Base-by-base conservation (phyloP, 345 rosid species). In the Eucalyptus virginea region DNA sequence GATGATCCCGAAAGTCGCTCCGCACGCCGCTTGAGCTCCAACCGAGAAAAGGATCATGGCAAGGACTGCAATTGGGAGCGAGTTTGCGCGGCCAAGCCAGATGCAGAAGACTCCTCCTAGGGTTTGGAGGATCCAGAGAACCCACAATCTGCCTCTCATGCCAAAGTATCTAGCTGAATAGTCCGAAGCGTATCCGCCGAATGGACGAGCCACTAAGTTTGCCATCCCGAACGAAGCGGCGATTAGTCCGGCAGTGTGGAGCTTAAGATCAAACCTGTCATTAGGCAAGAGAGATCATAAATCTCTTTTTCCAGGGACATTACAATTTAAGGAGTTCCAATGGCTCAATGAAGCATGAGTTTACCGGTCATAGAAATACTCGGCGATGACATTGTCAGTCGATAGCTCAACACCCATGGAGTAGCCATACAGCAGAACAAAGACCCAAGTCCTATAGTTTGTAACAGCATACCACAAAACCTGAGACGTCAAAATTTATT, bases 151-250 rank as follows among this genome's bases (percentile, higher is more conserved):
- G 21, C 99, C 98, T 81, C 98, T 94, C 98, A 97, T 96, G 87
- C 97, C 98, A 26, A 95, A 96, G 37, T 92, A 32, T 30, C 92
- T 86, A 3, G 93, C 97, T 21, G 97, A 94, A 6, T 37, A 17
- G 88, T 96, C 98, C 9, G 99, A 96, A 21, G 97, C 91, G 17
- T 60, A 94, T 30, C 98, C 98, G 2, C 98, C 99, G 0, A 96
- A 95, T 5, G 98, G 98, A 30, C 98, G 96, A n/a, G 99, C 95
- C 10, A 94, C 37, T 16, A 96, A 16, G 87, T 96, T 96, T 23
- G 98, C 98, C 98, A 96, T 97, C 16, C 98, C 99, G 81, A 97
- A 96, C 30, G 94, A 88, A 18, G 99, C 98, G 1, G 98, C 98
- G 37, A 97, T 96, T 11, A 93, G 87, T 83, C 98, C 98, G 5